Evolutionary conservation across 2,329 filamentous ascomycete genomes (phyloP).

Genomic region (Ceratocystis destructans): DNA sequence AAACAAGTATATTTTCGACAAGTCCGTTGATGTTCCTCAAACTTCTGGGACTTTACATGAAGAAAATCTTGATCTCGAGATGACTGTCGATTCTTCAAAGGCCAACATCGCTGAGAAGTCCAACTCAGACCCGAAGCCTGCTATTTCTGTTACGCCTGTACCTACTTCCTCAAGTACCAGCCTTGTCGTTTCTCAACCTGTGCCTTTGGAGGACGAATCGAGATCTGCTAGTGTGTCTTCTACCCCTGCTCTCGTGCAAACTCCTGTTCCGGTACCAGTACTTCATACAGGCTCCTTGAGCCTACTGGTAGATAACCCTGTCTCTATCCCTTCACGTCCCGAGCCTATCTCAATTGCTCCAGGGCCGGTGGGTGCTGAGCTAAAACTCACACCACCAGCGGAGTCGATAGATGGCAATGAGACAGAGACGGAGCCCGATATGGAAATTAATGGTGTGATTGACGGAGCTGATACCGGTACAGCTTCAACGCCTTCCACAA

Average conservation of each 20-base stretch:
- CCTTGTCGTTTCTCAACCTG: background rate
- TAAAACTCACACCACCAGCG: conserved; percentile 20
- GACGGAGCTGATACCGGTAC: conserved; percentile 42
- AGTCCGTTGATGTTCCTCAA: background rate
- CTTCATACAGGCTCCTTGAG: background rate
- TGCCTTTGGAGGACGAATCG: background rate
- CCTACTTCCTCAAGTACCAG: background rate
- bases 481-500: conserved; percentile 24
- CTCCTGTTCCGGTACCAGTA: background rate
- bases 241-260: background rate
- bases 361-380: conserved; percentile 13
- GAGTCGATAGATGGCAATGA: conserved; percentile 20
- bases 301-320: background rate
- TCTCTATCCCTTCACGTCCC: background rate
- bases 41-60: background rate
- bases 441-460: conserved; percentile 37
- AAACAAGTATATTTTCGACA: background rate
- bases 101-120: background rate
- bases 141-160: background rate
- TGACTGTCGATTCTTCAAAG: conserved; percentile 4
- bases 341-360: background rate
- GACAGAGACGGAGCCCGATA: conserved; percentile 25
- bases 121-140: background rate
- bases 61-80: background rate
- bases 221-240: background rate